Percentiles rank a stretch among this genome's conserved stretches.
Evolutionary conservation across 2,329 filamentous ascomycete species (phyloP).

Genomic region (Aspergillus sergii): DNA sequence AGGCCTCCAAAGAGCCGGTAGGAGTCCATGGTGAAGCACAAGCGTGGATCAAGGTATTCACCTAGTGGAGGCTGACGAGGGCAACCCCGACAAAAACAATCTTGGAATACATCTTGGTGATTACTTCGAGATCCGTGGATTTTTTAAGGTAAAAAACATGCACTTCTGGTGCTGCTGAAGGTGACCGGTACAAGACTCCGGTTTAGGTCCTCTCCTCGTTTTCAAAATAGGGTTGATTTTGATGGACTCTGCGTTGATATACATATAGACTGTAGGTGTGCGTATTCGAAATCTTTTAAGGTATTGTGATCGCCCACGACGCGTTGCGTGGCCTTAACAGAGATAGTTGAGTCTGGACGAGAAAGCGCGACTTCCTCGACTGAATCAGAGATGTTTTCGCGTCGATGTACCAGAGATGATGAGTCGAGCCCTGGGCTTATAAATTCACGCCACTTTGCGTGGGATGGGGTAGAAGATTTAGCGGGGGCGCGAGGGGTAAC

Average conservation of each 20-base stretch:
- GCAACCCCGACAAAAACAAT: constrained; percentile 25
- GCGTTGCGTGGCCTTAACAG: constrained; percentile 12
- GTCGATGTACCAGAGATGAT: constrained; percentile 3
- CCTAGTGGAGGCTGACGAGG: constrained; percentile 32
- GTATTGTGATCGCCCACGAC: constrained; percentile 10
- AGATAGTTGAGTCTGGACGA: neutral
- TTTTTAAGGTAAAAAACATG: constrained; percentile 12
- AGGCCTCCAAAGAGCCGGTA: constrained; percentile 32
- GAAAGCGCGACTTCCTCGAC: neutral
- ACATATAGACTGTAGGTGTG: constrained; percentile 25
- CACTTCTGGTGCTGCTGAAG: constrained; percentile 8
- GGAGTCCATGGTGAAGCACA: constrained; percentile 35
- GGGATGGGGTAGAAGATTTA: constrained; percentile 18
- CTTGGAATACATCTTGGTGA: constrained; percentile 28
- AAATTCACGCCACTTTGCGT: constrained; percentile 21
- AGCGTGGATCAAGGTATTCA: constrained; percentile 25
- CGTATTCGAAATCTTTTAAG: neutral
- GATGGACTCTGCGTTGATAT: constrained; percentile 19
- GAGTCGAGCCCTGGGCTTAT: constrained; percentile 12
- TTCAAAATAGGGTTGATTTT: constrained; percentile 11
- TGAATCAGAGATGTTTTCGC: neutral
- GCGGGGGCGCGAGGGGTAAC: constrained; percentile 22
- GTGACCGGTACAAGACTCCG: constrained; percentile 1
- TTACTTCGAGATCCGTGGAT: constrained; percentile 16
- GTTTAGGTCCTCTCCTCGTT: constrained; percentile 9